Percentiles rank a stretch among this genome's conserved stretches.
These are phyloP conservation scores for Pulveroboletus sp. DNA, from an alignment of 768 basidiomycete species.

Conservation along the genomic window DNA sequence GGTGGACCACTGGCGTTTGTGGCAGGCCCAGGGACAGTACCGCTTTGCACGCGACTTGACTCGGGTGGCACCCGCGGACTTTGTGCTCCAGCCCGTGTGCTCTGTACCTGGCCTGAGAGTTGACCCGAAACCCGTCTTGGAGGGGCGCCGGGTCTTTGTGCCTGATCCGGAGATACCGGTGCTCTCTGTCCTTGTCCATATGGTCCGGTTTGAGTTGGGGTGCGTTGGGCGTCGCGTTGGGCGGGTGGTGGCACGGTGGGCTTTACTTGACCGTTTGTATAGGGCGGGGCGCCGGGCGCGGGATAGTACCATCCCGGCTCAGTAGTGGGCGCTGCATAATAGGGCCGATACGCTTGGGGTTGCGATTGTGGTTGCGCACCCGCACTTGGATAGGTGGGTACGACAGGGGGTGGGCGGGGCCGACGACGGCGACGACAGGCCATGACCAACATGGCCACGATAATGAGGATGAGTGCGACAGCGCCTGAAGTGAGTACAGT, in stretches of 20 bases:
- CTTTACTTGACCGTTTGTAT: constrained; percentile 5
- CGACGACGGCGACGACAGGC: constrained; percentile 9
- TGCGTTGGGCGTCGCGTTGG: not conserved
- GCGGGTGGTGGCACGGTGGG: not conserved
- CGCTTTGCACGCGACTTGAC: not conserved
- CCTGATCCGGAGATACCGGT: too few relatives aligned
- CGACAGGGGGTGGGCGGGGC: not conserved
- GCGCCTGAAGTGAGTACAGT: constrained; percentile 9
- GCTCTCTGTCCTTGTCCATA: not conserved
- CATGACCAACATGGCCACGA: constrained; percentile 2
- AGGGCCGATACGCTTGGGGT: not conserved
- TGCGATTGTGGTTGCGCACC: constrained; percentile 1
- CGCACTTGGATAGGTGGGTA: not conserved
- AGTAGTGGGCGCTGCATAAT: not conserved
- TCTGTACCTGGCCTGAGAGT: too few relatives aligned
- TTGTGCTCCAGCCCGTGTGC: not conserved
- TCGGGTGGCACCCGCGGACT: too few relatives aligned
- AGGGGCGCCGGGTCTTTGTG: too few relatives aligned
- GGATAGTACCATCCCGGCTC: constrained; percentile 7
- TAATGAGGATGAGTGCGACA: constrained; percentile 5
- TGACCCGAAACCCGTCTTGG: too few relatives aligned
- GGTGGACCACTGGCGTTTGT: not conserved
- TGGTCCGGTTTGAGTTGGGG: not conserved
- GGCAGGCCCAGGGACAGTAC: not conserved
- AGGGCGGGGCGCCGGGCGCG: not conserved